These are phyloP conservation scores for Dendrostoma leiphaemia DNA, from an alignment of 2,329 filamentous ascomycete species.

Conservation along the genomic window DNA sequence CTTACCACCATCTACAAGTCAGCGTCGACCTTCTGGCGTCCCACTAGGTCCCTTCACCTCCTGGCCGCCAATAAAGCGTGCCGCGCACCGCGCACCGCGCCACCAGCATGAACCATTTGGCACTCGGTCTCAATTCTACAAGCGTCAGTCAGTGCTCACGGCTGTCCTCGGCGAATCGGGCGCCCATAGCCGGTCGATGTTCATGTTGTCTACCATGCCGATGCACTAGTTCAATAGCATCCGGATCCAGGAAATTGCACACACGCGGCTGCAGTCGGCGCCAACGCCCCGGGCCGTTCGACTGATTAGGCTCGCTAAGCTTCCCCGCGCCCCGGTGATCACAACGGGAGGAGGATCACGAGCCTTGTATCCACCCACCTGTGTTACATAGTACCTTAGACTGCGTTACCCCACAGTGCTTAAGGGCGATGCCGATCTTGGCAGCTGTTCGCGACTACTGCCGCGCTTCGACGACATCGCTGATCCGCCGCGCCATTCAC, in stretches of 20 bases:
- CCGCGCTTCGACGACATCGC: background rate
- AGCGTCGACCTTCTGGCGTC: background rate
- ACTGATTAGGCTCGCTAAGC: background rate
- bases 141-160: background rate
- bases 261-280: background rate
- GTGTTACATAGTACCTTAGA: background rate
- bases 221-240: conserved; percentile 4
- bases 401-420: background rate
- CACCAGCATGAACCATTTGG: background rate
- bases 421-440: background rate
- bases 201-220: background rate
- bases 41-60: background rate
- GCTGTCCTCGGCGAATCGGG: background rate
- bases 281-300: background rate
- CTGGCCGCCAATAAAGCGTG: background rate
- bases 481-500: no score
- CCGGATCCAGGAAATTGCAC: background rate
- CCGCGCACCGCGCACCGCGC: background rate
- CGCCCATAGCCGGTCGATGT: no score
- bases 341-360: background rate
- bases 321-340: background rate
- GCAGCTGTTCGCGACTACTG: background rate
- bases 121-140: background rate
- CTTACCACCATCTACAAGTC: background rate
- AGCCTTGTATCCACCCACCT: background rate